Conservation (phyloP, 2,329 filamentous ascomycete genomes). For the Phialophora expanda region DNA sequence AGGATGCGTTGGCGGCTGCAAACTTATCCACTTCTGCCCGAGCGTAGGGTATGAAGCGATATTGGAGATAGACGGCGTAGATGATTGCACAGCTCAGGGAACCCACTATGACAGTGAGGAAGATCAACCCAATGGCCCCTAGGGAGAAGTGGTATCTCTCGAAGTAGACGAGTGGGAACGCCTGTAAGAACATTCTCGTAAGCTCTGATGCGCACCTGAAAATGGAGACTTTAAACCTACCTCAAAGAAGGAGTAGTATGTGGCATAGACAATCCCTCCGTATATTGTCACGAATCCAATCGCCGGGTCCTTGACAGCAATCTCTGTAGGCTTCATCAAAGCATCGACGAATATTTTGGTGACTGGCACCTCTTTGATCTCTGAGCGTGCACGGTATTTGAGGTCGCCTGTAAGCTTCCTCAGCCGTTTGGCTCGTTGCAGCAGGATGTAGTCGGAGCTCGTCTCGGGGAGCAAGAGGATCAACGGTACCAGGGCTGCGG, state of each 20-base stretch:
- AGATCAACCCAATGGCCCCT: constrained; percentile 12
- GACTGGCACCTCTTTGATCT: constrained; percentile 9
- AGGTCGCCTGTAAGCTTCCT: constrained; percentile 7
- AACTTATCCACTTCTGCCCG: neutral
- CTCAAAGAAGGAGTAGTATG: constrained; percentile 19
- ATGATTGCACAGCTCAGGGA: neutral
- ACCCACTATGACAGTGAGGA: constrained; percentile 3
- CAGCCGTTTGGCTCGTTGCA: constrained; percentile 15
- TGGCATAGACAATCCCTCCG: constrained; percentile 15
- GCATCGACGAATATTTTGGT: constrained; percentile 2
- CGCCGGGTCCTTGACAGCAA: constrained; percentile 13
- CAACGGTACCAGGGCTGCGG: neutral
- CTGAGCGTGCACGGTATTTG: constrained; percentile 9
- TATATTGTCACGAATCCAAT: constrained; percentile 11
- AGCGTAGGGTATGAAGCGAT: constrained; percentile 10
- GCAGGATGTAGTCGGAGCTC: constrained; percentile 10
- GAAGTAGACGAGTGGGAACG: constrained; percentile 14
- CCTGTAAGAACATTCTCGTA: neutral
- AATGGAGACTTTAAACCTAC: neutral
- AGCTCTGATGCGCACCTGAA: neutral
- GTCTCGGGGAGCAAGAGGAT: constrained; percentile 12
- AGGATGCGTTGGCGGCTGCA: neutral
- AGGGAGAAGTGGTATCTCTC: constrained; percentile 9
- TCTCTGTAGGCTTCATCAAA: constrained; percentile 8
- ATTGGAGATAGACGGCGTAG: constrained; percentile 10